These are phyloP conservation scores for Coprinopsis sp. DNA, from an alignment of 768 basidiomycete species.

Conservation along the genomic window DNA sequence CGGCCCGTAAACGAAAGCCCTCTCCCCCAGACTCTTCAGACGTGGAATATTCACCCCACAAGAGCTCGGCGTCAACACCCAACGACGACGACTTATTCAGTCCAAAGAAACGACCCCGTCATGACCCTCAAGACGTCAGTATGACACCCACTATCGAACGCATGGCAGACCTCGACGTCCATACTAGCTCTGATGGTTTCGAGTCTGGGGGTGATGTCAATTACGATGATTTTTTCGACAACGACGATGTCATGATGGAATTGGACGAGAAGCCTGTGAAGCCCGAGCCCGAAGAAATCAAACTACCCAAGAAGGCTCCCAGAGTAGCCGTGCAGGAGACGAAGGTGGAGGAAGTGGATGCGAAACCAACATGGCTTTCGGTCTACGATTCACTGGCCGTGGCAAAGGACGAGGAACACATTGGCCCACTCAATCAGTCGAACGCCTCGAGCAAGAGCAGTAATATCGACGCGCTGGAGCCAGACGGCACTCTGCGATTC, in stretches of 20 bases:
- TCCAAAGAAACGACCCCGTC: conserved; percentile 61
- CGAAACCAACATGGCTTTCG: conserved; percentile 62
- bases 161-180: conserved; percentile 56
- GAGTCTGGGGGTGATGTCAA: conserved; percentile 59
- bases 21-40: conserved; percentile 37
- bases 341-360: conserved; percentile 45
- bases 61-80: conserved; percentile 31
- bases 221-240: conserved; percentile 38
- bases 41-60: conserved; percentile 34
- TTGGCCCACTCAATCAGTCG: conserved; percentile 43
- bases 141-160: conserved; percentile 55
- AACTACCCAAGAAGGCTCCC: conserved; percentile 14
- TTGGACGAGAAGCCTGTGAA: conserved; percentile 12
- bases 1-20: conserved; percentile 64
- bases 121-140: conserved; percentile 34
- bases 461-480: conserved; percentile 62
- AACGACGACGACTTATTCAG: conserved; percentile 64
- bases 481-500: conserved; percentile 82
- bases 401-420: conserved; percentile 46
- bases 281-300: conserved; percentile 19
- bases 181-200: conserved; percentile 54
- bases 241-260: conserved; percentile 37
- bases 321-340: not conserved
- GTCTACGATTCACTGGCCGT: conserved; percentile 71
- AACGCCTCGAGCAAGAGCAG: conserved; percentile 32